Base-by-base conservation (phyloP, 2,329 filamentous ascomycete genomes). In the Grosmannia huntii region DNA sequence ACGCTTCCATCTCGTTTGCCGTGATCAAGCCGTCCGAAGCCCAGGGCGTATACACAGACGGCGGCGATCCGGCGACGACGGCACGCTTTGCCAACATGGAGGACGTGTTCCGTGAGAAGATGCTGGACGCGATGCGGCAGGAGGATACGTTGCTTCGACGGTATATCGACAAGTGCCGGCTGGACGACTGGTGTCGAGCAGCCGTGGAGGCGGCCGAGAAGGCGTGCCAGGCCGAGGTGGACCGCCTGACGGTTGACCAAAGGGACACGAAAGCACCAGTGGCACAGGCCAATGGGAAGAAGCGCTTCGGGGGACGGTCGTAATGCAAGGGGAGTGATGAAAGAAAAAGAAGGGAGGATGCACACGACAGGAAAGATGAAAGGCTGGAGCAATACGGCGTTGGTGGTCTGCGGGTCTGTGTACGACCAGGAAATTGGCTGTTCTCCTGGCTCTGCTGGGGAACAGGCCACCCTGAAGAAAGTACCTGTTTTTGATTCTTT, bases 101-200 rank as follows among this genome's bases (percentile, higher is more conserved):
- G 60, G 79, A 84, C 49, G 79, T 82, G 50, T 79, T 87, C 65
- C 79, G 83, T 60, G 76, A 82, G 59, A 84, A 83, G 59, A 79
- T 95, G 60, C 72, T 85, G 31, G 80, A 84, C 28, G 88, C 89
- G 59, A 86, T 94, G 73, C 76, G 81, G 59, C 77, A 78, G 59
- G 90, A 96, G 71, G 87, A 92, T 66, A 77, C 79, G 60, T 68
- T 80, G 12, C 75, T 96, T 46, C 73, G 76, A 56, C 76, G 78
- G 55, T 83, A 83, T 67, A 76, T 94, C 23, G 80, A 86, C 58
- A 84, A 84, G 68, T 78, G 83, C 60, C 78, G 84, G 44, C 77
- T 96, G 12, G 81, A 83, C 7, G 78, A 85, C 58, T 95, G 91
- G 88, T 65, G 63, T 57, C 61, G 60, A 11, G 65, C 66, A 5